A percentile compares a stretch with the other conserved stretches of the same genome.
Conservation (phyloP, 2,329 filamentous ascomycete species). For the Gyromitra esculenta region DNA sequence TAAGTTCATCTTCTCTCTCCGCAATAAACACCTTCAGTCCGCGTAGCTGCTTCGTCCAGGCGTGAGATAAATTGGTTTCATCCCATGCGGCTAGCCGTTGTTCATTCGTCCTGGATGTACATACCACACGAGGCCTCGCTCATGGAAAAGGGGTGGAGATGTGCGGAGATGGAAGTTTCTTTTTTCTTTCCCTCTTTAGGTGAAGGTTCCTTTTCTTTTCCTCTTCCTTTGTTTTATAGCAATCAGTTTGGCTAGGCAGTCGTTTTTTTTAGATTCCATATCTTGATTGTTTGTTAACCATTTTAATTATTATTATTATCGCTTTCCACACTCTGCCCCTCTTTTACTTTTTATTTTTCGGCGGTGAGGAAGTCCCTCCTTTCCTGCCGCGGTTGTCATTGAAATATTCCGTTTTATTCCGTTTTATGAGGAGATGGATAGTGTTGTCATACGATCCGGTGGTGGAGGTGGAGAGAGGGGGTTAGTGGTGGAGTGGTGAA, state of each 20-base stretch:
- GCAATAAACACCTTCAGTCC: conserved; percentile 32
- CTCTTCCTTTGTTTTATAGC: not conserved
- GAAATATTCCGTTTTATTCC: conserved; percentile 28
- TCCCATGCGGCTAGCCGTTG: conserved; percentile 49
- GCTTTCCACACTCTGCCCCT: conserved; percentile 4
- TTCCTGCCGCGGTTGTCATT: conserved; percentile 46
- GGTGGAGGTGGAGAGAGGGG: too few relatives aligned
- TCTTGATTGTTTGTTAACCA: not conserved
- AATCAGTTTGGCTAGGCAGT: conserved; percentile 26
- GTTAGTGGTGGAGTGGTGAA: too few relatives aligned
- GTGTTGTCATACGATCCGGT: conserved; percentile 45
- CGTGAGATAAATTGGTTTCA: conserved; percentile 51
- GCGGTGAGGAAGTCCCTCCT: conserved; percentile 20
- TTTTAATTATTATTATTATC: conserved; percentile 1
- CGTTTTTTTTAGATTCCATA: not conserved
- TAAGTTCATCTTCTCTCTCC: conserved; percentile 37
- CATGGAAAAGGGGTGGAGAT: conserved; percentile 39
- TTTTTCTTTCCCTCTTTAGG: conserved; percentile 48
- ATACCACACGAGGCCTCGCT: conserved; percentile 51
- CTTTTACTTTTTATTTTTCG: not conserved
- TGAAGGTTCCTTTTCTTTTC: conserved; percentile 16
- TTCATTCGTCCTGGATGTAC: conserved; percentile 46
- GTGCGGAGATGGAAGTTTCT: conserved; percentile 51
- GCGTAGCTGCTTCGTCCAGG: conserved; percentile 26
- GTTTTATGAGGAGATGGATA: conserved; percentile 11